These are phyloP conservation scores for Neurospora sp. DNA, from an alignment of 495 filamentous ascomycete species.

Conservation along the genomic window DNA sequence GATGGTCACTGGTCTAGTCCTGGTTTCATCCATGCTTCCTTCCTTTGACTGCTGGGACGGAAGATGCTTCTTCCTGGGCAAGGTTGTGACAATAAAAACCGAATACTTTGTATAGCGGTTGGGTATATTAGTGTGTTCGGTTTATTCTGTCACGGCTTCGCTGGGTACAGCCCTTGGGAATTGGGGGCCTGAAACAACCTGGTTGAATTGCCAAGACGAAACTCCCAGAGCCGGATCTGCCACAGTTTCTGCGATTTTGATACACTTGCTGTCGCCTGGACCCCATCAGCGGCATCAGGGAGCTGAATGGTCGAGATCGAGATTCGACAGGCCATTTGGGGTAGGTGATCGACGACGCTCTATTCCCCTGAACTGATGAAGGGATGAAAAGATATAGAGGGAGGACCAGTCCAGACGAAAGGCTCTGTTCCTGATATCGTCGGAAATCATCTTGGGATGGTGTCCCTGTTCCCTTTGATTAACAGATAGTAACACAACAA, in stretches of 20 bases:
- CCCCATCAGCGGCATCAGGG: background rate
- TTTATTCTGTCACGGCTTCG: no score
- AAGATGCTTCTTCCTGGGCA: background rate
- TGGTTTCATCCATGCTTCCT: background rate
- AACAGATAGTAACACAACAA: background rate
- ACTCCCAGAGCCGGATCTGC: background rate
- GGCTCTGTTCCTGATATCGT: background rate
- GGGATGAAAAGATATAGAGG: background rate
- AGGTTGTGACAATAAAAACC: no score
- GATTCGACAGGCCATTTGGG: background rate
- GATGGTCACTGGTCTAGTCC: background rate
- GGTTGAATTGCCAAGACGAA: background rate
- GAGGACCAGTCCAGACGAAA: background rate
- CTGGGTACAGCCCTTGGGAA: background rate
- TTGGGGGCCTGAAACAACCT: background rate
- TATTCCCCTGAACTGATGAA: background rate
- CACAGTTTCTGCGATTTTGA: background rate
- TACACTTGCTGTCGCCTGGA: background rate
- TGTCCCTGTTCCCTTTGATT: background rate
- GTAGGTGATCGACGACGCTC: background rate
- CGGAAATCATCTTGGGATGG: background rate
- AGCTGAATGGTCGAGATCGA: background rate
- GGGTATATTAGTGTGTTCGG: no score
- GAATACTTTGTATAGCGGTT: no score
- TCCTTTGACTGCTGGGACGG: background rate